Percentiles rank a stretch among this genome's conserved stretches.
Evolutionary conservation across 208 protist species (phyloP).

Genomic region (Trypanosoma melophagium): DNA sequence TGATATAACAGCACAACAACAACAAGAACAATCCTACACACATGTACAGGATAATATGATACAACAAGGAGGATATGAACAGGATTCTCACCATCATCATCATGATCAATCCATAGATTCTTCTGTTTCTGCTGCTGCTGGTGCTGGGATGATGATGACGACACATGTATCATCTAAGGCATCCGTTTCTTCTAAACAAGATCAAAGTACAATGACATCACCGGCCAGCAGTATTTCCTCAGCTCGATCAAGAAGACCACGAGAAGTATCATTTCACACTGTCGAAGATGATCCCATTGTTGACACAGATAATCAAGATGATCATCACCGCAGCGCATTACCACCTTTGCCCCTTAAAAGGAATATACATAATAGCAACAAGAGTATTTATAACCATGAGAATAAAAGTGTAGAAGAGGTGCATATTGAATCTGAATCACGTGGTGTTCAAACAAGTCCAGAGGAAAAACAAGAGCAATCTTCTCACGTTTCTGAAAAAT

Average conservation of each 20-base stretch:
- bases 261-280: slow-evolving; percentile 21
- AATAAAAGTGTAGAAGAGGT: background rate
- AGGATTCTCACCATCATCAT: too few species aligned
- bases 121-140: too few species aligned
- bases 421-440: slow-evolving; percentile 33
- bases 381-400: background rate
- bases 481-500: background rate
- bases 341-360: slow-evolving; percentile 1
- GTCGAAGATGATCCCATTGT: background rate
- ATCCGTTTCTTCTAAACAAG: slow-evolving; percentile 13
- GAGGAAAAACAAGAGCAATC: background rate
- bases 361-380: background rate
- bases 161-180: background rate
- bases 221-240: slow-evolving; percentile 10
- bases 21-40: background rate
- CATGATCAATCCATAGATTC: too few species aligned
- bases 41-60: background rate
- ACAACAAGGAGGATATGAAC: too few species aligned
- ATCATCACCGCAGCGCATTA: background rate
- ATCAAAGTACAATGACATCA: slow-evolving; percentile 28
- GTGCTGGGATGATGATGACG: too few species aligned
- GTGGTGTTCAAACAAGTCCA: slow-evolving; percentile 56
- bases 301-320: background rate
- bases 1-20: background rate
- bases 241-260: background rate